phyloP scores from a whole-genome alignment of 208 protist species.

The Endotrypanum monterogeii region DNA sequence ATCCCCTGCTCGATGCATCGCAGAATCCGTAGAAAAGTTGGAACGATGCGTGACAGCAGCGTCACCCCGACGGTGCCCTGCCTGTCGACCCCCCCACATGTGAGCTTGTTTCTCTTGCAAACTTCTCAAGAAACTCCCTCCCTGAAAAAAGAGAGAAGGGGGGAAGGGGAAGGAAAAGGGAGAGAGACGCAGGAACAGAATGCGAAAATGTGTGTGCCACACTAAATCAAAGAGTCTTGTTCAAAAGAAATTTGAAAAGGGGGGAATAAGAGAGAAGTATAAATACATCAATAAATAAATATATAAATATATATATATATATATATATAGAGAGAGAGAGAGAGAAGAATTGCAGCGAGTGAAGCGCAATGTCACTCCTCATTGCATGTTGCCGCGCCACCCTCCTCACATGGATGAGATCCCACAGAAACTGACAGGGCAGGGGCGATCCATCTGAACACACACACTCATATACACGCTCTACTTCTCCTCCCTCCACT shows the following conservation, averaged over 20 bases:
- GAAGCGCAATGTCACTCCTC: neutral
- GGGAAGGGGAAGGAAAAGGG: neutral
- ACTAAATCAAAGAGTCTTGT: neutral
- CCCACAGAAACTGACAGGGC: neutral
- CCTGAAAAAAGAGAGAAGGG: neutral
- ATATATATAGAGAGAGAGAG: too few species aligned
- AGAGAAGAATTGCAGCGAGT: too few species aligned
- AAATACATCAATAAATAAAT: neutral
- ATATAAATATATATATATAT: too few species aligned
- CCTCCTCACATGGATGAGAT: neutral
- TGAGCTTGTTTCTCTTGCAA: neutral
- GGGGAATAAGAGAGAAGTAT: neutral
- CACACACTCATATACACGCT: too few species aligned
- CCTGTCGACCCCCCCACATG: slow-evolving; percentile 2
- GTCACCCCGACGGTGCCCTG: neutral
- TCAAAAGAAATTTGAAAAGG: neutral
- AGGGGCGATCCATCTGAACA: neutral
- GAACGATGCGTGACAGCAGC: slow-evolving; percentile 4
- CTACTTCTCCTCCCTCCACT: neutral
- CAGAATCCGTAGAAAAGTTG: neutral
- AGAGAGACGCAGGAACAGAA: too few species aligned
- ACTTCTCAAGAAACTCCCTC: neutral
- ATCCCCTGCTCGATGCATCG: neutral
- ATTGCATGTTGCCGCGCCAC: neutral
- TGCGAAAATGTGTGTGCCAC: neutral